These are phyloP conservation scores for Esteya vermicola DNA, from an alignment of 2,329 filamentous ascomycete species.

Conservation along the genomic window DNA sequence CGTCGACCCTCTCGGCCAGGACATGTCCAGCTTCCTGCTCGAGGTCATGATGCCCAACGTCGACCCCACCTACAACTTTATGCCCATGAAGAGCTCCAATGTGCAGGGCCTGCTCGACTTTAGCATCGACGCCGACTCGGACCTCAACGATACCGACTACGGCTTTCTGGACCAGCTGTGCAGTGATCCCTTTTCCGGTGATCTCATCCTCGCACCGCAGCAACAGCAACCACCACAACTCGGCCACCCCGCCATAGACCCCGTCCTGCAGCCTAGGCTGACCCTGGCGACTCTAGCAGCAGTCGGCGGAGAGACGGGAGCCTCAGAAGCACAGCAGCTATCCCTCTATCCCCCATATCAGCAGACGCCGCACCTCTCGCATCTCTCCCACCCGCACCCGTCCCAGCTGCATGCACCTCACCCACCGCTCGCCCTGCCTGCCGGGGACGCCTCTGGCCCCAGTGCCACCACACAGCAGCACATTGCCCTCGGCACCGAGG, in stretches of 20 bases:
- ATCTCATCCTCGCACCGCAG: background rate
- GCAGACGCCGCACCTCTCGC: too few relatives aligned
- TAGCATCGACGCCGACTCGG: constrained; percentile 32
- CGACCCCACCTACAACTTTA: constrained; percentile 5
- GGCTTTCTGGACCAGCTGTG: constrained; percentile 35
- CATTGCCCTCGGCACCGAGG: constrained; percentile 21
- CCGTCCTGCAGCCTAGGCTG: too few relatives aligned
- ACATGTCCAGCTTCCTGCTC: constrained; percentile 32
- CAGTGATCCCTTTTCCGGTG: constrained; percentile 20
- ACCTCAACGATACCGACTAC: constrained; percentile 38
- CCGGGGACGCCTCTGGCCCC: background rate
- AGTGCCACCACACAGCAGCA: background rate
- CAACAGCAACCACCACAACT: background rate
- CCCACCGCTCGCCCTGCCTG: background rate
- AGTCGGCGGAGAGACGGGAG: too few relatives aligned
- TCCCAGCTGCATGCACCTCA: too few relatives aligned
- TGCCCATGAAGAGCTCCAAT: constrained; percentile 23
- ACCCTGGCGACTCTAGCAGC: too few relatives aligned
- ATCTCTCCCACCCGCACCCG: too few relatives aligned
- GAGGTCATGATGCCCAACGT: constrained; percentile 34
- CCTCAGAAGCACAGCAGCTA: too few relatives aligned
- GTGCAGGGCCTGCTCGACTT: constrained; percentile 31
- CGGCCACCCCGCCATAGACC: too few relatives aligned
- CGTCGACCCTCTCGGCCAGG: background rate
- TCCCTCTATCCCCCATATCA: too few relatives aligned